These are phyloP conservation scores for Sesbania bispinosa DNA, from an alignment of 306 rosid genomes.

Conservation along the genomic window DNA sequence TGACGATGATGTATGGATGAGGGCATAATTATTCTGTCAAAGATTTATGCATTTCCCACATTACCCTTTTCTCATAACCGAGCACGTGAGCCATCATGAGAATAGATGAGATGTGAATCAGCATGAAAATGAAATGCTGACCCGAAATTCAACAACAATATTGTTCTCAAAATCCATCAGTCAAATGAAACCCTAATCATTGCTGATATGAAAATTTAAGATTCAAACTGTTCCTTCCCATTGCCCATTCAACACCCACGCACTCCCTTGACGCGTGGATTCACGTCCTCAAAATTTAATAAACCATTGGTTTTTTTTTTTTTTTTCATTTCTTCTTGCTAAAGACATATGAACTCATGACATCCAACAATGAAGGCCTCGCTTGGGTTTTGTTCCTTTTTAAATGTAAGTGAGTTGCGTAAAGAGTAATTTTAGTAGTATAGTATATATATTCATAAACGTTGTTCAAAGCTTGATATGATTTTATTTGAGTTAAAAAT, in stretches of 20 bases:
- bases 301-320: too few relatives aligned
- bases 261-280: constrained; percentile 1
- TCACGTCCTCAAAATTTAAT: background rate
- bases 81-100: constrained; percentile 33
- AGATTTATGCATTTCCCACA: constrained; percentile 11
- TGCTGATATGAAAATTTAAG: constrained; percentile 43
- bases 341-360: background rate
- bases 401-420: background rate
- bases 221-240: constrained; percentile 18
- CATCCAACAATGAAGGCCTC: background rate
- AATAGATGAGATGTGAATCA: background rate
- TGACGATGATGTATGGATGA: constrained; percentile 47
- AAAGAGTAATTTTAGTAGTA: constrained; percentile 6
- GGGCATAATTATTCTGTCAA: constrained; percentile 35
- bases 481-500: background rate
- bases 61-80: constrained; percentile 16
- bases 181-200: constrained; percentile 60
- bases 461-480: background rate
- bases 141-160: constrained; percentile 22
- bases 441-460: background rate
- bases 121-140: constrained; percentile 16
- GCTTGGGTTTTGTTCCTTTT: background rate
- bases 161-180: constrained; percentile 25
- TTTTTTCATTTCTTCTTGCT: background rate
- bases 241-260: constrained; percentile 1